Evolutionary conservation across 768 basidiomycete genomes (phyloP).

Genomic region (Auricularia auricula-judae): DNA sequence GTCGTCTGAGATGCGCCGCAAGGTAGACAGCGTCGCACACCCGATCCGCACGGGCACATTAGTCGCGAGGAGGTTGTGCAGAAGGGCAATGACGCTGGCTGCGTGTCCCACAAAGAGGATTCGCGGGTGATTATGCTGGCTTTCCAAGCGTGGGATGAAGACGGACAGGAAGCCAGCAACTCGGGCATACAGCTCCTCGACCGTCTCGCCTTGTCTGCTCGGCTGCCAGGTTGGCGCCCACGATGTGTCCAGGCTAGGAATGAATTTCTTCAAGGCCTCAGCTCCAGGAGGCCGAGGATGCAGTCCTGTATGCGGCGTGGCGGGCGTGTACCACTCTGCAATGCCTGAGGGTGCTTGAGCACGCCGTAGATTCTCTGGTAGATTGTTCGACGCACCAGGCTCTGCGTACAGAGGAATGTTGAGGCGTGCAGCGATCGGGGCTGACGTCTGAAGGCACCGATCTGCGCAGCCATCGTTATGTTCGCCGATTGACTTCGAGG

Average conservation of each 20-base stretch:
- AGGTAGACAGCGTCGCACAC: conserved; percentile 56
- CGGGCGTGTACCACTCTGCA: conserved; percentile 74
- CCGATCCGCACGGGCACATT: conserved; percentile 49
- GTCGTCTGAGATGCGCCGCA: conserved; percentile 20
- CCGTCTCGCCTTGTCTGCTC: conserved; percentile 60
- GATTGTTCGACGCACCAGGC: conserved; percentile 40
- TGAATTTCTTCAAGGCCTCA: conserved; percentile 37
- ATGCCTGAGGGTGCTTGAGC: conserved; percentile 32
- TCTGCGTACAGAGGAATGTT: conserved; percentile 64
- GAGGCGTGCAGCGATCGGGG: conserved; percentile 51
- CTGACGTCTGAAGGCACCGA: conserved; percentile 76
- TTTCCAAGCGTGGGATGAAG: conserved; percentile 42
- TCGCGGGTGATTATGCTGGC: conserved; percentile 31
- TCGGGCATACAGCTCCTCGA: conserved; percentile 52
- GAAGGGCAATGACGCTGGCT: conserved; percentile 60
- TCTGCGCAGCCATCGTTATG: conserved; percentile 31
- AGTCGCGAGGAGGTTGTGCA: conserved; percentile 45
- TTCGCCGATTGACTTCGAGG: background rate
- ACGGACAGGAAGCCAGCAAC: conserved; percentile 36
- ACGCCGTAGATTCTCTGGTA: background rate
- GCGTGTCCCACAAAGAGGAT: conserved; percentile 65
- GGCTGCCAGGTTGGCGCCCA: conserved; percentile 56
- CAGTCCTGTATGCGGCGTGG: conserved; percentile 50
- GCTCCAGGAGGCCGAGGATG: conserved; percentile 65
- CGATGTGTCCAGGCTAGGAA: conserved; percentile 43